Evolutionary conservation across 2,329 filamentous ascomycete species (phyloP), one percentile per base, ranked within the genome.

Genomic region (Thelonectria rubi): DNA sequence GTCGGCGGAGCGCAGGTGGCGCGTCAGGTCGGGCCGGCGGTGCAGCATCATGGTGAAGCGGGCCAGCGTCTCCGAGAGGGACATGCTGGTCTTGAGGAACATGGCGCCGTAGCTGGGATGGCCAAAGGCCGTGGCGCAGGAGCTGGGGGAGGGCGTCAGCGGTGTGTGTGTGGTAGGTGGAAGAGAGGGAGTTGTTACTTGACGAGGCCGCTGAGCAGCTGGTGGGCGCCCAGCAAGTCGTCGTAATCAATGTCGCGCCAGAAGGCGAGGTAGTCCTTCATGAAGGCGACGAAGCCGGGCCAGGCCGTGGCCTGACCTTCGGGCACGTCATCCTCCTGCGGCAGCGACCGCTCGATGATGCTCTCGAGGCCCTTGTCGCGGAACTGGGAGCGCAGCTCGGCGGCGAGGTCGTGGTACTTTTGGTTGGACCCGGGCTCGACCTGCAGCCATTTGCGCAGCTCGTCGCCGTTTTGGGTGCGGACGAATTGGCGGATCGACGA

Each of bases 1-100:
- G 21, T 88, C 89, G 9, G 82, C 82, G 14, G 85, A 81, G 65
- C 79, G 78, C n/a, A 93, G 79, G 69, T 88, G 85, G 39, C 87
- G 85, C 51, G 91, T 89, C 47, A 97, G 81, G 63, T 95, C 90
- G 0, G 93, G 93, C 55, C 88, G 87, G 65, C 90, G 90, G 75
- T 94, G 93, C 40, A 97, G 84, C 53, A 88, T 90, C 80, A 97
- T 92, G 24, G 94, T 94, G 58, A 97, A 84, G 66, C 90, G 89
- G 9, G 92, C 90, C 21, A 97, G 86, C 8, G 92, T 88, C 68
- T 91, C 88, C 32, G 91, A 94, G 55, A 97, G 86, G 30, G 91
- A 90, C 69, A 97, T 88, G 73, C 93, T 91, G 3, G 92, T 93
- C 43, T 92, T 89, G 42, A 97, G 86, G 69, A 97, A 87, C 70